These are phyloP conservation scores for Metschnikowia corniflorae DNA, from an alignment of 805 yeast genomes.

Conservation along the genomic window DNA sequence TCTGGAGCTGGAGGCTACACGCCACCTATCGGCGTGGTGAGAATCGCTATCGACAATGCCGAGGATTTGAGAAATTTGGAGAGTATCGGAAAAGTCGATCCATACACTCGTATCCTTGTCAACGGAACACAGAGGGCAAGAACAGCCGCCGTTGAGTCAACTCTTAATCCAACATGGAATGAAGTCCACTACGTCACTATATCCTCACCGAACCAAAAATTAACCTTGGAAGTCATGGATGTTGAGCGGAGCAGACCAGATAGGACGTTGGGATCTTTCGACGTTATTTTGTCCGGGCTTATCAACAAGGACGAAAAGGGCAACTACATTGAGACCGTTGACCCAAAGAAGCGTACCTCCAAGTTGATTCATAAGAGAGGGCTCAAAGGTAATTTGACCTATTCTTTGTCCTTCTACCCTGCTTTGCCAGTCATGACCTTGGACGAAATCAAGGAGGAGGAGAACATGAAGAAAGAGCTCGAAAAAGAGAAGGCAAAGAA, in stretches of 20 bases:
- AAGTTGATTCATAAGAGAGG: constrained; percentile 71
- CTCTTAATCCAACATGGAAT: constrained; percentile 80
- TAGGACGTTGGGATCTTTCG: constrained; percentile 81
- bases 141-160: constrained; percentile 63
- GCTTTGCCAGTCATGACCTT: constrained; percentile 72
- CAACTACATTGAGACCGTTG: constrained; percentile 53
- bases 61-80: constrained; percentile 79
- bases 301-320: constrained; percentile 68
- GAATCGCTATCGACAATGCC: constrained; percentile 69
- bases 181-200: constrained; percentile 80
- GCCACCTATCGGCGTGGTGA: constrained; percentile 91
- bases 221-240: constrained; percentile 91
- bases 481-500: constrained; percentile 25
- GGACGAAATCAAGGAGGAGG: constrained; percentile 57
- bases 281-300: constrained; percentile 61
- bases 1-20: constrained; percentile 76
- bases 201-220: constrained; percentile 74
- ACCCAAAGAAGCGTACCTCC: constrained; percentile 54
- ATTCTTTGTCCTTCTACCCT: constrained; percentile 81
- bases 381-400: constrained; percentile 77
- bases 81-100: constrained; percentile 87
- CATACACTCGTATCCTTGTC: constrained; percentile 76
- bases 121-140: constrained; percentile 76
- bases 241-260: constrained; percentile 76
- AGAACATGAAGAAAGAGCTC: constrained; percentile 32